These are phyloP conservation scores for Kwoniella botswanensis DNA, from an alignment of 768 basidiomycete species.

Conservation along the genomic window DNA sequence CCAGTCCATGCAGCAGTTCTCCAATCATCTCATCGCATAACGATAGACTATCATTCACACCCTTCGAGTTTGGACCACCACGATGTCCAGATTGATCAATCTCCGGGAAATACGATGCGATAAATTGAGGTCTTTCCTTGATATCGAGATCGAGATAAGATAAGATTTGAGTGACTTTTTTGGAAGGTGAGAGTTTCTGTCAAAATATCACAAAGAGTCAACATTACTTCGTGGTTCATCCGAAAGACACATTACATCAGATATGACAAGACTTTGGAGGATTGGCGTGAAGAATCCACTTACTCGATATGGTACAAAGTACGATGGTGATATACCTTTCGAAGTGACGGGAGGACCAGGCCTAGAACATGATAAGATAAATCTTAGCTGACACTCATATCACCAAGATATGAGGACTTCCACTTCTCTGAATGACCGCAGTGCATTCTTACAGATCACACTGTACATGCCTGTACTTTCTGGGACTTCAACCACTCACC, in stretches of 20 bases:
- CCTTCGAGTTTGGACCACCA: constrained; percentile 31
- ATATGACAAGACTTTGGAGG: background rate
- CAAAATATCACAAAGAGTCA: background rate
- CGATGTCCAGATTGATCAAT: constrained; percentile 29
- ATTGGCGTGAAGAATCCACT: constrained; percentile 27
- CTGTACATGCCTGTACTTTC: background rate
- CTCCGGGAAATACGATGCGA: constrained; percentile 65
- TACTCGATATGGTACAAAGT: constrained; percentile 80
- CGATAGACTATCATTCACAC: constrained; percentile 66
- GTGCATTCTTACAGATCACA: too few species aligned
- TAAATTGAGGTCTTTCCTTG: constrained; percentile 73
- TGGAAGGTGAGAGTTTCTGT: constrained; percentile 60
- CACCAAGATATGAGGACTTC: background rate
- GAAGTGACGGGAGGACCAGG: constrained; percentile 78
- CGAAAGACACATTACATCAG: background rate
- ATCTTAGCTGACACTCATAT: background rate
- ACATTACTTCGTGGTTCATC: background rate
- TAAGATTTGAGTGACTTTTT: constrained; percentile 78
- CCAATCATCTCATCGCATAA: constrained; percentile 76
- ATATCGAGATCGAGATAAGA: constrained; percentile 81
- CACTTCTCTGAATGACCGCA: too few species aligned
- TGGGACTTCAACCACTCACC: constrained; percentile 63
- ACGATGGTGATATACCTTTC: constrained; percentile 71
- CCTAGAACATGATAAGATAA: constrained; percentile 60
- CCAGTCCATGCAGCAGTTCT: constrained; percentile 68